Evolutionary conservation across 78 protist species (phyloP), one percentile per base, ranked within the genome.

Genomic region (Dictyostelium brefeldianum): DNA sequence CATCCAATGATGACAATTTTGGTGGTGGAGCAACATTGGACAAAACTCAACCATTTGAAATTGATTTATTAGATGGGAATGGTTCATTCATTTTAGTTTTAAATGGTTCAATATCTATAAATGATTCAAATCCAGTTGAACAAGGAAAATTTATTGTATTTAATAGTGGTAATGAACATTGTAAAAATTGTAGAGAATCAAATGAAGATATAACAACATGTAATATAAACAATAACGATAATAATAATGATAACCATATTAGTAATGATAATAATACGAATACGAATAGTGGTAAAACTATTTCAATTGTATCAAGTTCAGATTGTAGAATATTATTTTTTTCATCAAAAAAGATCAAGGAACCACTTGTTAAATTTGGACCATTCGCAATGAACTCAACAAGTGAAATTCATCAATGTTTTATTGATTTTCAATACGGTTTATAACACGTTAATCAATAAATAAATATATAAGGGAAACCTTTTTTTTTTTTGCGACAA

Each of bases 381-480:
- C 98, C 98, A 10, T 96, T 96, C 56, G 98, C 96, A 51, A 97
- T 97, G 98, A 96, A 85, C 89, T 90, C 97, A 31, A 65, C 78
- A 56, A 80, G 64, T 31, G 98, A 97, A 89, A 46, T 97, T 48
- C 17, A 14, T 53, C 95, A 97, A 78, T 95, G 96, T 31, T 67
- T 78, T 65, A 43, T 7, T 1, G 98, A 97, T 90, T 97, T 77
- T 29, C 65, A 41, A 36, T 70, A 41, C 31, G 78, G 78, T 12
- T 25, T 27, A 14, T 70, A 41, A 70, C 9, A 14, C 0, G 14
- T 3, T n/a, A 1, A 64, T 36, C 43, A 70, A 36, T 70, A 12
- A 46, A 11, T 46, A 11, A 3, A 22, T 5, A 29, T 31, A 71
- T 15, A 41, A 70, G 5, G 22, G 20, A 6, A 41, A 36, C 7